Percentiles rank a stretch among this genome's conserved stretches.
phyloP scores from a whole-genome alignment of 75 land plant genomes.

The Isoetes taiwanensis region DNA sequence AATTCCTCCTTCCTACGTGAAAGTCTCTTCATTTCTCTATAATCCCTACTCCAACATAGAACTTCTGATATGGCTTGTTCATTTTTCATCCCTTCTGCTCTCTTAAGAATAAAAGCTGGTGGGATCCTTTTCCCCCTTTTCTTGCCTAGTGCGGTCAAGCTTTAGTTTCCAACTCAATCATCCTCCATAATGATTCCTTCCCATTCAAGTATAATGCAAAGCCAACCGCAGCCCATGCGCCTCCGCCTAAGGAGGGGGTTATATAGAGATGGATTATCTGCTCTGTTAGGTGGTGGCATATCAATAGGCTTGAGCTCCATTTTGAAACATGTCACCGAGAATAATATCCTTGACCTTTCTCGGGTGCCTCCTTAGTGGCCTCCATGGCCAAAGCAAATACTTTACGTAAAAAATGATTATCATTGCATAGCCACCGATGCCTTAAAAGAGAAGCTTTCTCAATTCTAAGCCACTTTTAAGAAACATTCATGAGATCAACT shows the following conservation, averaged over 20 bases:
- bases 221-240: slow-evolving; percentile 89
- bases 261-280: slow-evolving; percentile 55
- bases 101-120: slow-evolving; percentile 44
- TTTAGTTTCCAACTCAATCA: slow-evolving; percentile 49
- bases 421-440: too few species aligned
- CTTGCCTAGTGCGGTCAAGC: slow-evolving; percentile 62
- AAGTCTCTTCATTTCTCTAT: slow-evolving; percentile 38
- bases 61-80: slow-evolving; percentile 94
- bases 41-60: slow-evolving; percentile 89
- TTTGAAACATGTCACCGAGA: too few species aligned
- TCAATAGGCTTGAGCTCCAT: too few species aligned
- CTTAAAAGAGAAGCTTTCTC: too few species aligned
- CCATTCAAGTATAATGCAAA: slow-evolving; percentile 78
- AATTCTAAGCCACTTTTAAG: too few species aligned
- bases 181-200: slow-evolving; percentile 91
- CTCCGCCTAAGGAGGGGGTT: slow-evolving; percentile 74
- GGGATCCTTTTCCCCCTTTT: slow-evolving; percentile 84
- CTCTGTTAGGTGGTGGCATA: slow-evolving; percentile 58
- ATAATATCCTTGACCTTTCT: too few species aligned
- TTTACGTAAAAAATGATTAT: too few species aligned
- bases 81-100: slow-evolving; percentile 92
- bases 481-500: too few species aligned
- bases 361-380: too few species aligned
- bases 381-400: too few species aligned
- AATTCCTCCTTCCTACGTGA: slow-evolving; percentile 71